A percentile compares a stretch with the other conserved stretches of the same genome.
Conservation (phyloP, 768 basidiomycete genomes). For the Hygrocybe coccinea region DNA sequence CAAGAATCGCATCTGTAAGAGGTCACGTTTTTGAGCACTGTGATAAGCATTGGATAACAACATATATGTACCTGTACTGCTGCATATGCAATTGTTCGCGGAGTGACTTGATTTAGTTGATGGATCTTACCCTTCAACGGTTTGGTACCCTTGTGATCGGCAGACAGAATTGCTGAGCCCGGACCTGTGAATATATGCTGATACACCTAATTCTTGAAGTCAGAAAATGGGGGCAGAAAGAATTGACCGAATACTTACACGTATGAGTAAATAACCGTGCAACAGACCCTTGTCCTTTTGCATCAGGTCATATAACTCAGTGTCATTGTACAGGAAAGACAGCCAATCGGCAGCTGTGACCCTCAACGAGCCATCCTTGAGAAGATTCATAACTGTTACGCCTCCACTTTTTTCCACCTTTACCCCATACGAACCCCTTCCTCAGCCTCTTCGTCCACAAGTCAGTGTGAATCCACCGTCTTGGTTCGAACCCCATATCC, state of each 20-base stretch:
- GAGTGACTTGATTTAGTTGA: conserved; percentile 15
- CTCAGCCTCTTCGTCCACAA: no score
- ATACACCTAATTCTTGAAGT: background rate
- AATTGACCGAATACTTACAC: background rate
- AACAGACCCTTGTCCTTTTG: background rate
- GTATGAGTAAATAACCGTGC: background rate
- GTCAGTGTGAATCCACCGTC: no score
- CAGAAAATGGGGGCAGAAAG: background rate
- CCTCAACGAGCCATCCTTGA: background rate
- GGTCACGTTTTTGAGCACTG: no score
- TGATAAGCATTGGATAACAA: no score
- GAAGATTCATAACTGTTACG: background rate
- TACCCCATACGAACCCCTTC: no score
- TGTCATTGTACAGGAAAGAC: background rate
- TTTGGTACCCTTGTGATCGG: background rate
- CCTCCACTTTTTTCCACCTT: no score
- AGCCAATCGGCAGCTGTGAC: background rate
- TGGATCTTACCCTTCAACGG: conserved; percentile 7
- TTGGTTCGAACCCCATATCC: no score
- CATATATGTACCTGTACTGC: conserved; percentile 22
- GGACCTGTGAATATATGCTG: conserved; percentile 9
- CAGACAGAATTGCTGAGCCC: background rate
- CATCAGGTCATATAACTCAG: background rate
- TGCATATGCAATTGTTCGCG: conserved; percentile 28
- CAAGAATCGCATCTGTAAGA: conserved; percentile 17